Evolutionary conservation across 345 rosid genomes (phyloP), one percentile per base, ranked within the genome.

Genomic region (Cochlearia excelsa): DNA sequence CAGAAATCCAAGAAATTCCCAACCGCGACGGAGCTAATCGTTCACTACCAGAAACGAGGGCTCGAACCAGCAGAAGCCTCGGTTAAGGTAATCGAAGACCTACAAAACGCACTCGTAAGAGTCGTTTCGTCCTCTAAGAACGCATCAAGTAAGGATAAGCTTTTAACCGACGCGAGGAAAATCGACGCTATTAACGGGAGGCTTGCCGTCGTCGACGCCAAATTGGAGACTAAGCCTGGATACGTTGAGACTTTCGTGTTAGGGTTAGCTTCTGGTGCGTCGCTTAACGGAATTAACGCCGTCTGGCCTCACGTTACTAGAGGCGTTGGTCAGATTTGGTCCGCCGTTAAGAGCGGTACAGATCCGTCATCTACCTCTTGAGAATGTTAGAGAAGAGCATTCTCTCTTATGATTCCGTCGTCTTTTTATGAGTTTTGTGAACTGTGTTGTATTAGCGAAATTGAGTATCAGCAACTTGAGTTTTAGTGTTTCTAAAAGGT

Each of bases 171-270:
- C 54, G 56, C 77, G 1, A 82, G 86, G 47, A 91, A 80, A 75
- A 59, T 91, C n/a, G 98, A 91, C 63, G 72, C 74, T 46, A 42
- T 79, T 30, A 69, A 64, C 48, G 79, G 37, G 56, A 81, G 95
- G 53, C 71, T 91, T 26, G 82, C 86, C 0, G 76, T 91, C 40
- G 75, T 86, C 26, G 96, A 91, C 69, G 80, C 84, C 75, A 91
- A 91, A 79, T 8, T 91, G 35, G 98, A 91, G 52, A 73, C 87
- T 16, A 91, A 88, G 76, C 98, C 98, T 59, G 88, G 98, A 0
- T 82, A 72, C 35, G 52, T 58, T 3, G 80, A 79, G 73, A 81
- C 88, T 26, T 80, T 88, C 28, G 84, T 66, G 2, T 39, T 88
- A 42, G 96, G 90, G 30, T 49, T 88, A 52, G 90, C 85, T 52